Conservation (phyloP, 176 grass and related monocot species). For the Rhynchospora tenuis region DNA sequence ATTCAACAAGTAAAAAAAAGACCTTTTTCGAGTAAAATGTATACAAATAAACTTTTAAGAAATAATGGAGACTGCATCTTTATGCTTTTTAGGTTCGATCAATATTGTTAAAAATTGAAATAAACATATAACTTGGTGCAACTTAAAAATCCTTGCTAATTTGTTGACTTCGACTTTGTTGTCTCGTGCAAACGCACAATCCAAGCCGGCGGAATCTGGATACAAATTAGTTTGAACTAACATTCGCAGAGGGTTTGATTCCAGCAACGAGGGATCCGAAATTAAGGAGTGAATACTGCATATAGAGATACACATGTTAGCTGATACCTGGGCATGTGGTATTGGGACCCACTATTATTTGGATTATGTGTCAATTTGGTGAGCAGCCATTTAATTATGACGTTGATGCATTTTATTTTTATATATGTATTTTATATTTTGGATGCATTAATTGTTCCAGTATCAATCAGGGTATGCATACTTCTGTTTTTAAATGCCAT, state of each 20-base stretch:
- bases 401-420: background rate
- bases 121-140: background rate
- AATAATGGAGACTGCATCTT: too few relatives aligned
- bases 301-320: constrained; percentile 5
- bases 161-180: background rate
- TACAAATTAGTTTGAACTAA: constrained; percentile 13
- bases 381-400: background rate
- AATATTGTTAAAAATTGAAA: too few relatives aligned
- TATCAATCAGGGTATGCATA: too few relatives aligned
- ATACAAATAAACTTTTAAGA: too few relatives aligned
- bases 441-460: too few relatives aligned
- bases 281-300: background rate
- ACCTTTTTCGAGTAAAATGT: too few relatives aligned
- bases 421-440: too few relatives aligned
- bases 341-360: background rate
- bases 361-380: background rate
- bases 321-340: background rate
- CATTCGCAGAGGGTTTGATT: constrained; percentile 3
- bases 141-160: background rate
- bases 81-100: too few relatives aligned
- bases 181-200: background rate
- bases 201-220: background rate
- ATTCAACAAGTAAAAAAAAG: too few relatives aligned
- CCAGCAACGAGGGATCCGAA: constrained; percentile 12
- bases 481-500: too few relatives aligned